Conservation (phyloP, 2,329 filamentous ascomycete genomes). For the Coniella vitis region DNA sequence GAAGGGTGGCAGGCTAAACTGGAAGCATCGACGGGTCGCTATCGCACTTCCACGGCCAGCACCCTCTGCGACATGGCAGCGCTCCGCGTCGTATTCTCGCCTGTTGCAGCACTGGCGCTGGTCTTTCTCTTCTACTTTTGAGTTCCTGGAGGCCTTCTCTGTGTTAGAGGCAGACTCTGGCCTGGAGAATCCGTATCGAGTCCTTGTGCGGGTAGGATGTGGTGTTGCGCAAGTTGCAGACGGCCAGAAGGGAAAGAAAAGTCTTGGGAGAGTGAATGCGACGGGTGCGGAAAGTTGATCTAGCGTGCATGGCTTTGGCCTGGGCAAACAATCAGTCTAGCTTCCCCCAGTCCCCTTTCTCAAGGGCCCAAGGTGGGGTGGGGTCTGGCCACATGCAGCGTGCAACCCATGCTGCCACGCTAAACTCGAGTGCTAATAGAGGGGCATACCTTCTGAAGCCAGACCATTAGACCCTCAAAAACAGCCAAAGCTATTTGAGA, state of each 20-base stretch:
- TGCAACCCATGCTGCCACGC: neutral
- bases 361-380: neutral
- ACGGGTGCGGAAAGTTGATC: neutral
- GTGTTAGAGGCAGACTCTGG: neutral
- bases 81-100: neutral
- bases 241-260: neutral
- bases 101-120: neutral
- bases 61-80: conserved; percentile 15
- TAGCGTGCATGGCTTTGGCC: neutral
- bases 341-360: neutral
- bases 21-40: conserved; percentile 13
- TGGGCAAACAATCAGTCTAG: neutral
- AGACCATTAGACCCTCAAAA: too few relatives aligned
- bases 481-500: too few relatives aligned
- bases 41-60: conserved; percentile 13
- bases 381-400: neutral
- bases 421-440: neutral
- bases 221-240: neutral
- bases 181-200: neutral
- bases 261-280: neutral
- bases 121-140: neutral
- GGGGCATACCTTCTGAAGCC: neutral
- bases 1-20: conserved; percentile 4
- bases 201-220: neutral
- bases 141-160: neutral